phyloP scores from a whole-genome alignment of 139 green algal genomes.

The Asterochloris erici region DNA sequence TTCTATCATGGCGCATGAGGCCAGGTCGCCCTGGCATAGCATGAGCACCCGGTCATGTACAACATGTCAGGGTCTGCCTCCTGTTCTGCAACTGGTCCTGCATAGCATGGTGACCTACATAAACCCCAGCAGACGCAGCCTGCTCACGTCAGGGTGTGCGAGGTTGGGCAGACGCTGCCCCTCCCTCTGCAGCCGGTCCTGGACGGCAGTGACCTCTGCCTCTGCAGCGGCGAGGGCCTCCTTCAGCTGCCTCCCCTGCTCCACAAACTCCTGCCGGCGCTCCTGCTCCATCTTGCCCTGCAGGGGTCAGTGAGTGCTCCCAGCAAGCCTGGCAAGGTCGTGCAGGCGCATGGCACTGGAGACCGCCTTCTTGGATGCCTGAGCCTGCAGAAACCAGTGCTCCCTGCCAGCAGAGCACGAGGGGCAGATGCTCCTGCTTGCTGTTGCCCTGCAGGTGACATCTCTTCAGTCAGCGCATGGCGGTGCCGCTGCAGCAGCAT shows the following conservation, averaged over 20 bases:
- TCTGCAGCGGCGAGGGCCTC: conserved; percentile 78
- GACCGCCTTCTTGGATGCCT: not conserved
- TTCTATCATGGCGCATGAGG: too few relatives aligned
- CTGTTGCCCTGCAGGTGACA: not conserved
- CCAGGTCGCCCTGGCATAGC: not conserved
- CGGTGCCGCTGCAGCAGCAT: too few relatives aligned
- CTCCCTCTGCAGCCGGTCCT: conserved; percentile 83
- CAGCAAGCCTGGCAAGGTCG: not conserved
- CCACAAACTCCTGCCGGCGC: conserved; percentile 63
- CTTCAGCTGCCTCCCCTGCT: conserved; percentile 89
- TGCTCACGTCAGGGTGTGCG: conserved; percentile 75
- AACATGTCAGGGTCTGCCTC: not conserved
- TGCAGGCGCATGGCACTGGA: not conserved
- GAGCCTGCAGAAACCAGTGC: not conserved
- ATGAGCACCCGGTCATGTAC: not conserved
- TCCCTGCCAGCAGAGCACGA: too few relatives aligned
- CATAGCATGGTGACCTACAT: not conserved
- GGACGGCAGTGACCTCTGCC: conserved; percentile 43
- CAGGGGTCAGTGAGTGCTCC: not conserved
- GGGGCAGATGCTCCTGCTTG: not conserved
- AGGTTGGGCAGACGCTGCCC: conserved; percentile 91
- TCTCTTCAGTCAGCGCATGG: too few relatives aligned
- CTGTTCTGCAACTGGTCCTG: not conserved
- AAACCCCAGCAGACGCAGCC: not conserved
- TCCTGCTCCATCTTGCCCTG: conserved; percentile 87